Percentiles rank a stretch among this genome's conserved stretches.
phyloP scores from a whole-genome alignment of 805 yeast species.

The Saturnispora besseyi region DNA sequence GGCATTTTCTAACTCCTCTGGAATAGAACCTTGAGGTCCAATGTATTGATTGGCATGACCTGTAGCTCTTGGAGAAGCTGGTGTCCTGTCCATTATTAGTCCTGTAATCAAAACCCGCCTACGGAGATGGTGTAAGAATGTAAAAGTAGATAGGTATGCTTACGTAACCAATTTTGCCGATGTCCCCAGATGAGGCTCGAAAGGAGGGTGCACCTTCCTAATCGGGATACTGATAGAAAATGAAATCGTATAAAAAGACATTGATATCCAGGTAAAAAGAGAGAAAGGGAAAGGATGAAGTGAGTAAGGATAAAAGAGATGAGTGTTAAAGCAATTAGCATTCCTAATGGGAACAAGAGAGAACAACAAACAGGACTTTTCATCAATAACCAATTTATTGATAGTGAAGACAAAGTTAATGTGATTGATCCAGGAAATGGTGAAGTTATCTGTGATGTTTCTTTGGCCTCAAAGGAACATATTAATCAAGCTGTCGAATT shows the following conservation, averaged over 20 bases:
- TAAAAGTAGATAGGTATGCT: not conserved
- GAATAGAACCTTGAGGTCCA: constrained; percentile 2
- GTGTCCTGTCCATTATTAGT: not conserved
- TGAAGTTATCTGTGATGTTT: constrained; percentile 40
- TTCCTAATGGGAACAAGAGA: constrained; percentile 48
- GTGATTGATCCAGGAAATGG: constrained; percentile 52
- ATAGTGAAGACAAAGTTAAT: constrained; percentile 38
- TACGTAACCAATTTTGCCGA: not conserved
- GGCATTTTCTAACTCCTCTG: constrained; percentile 8
- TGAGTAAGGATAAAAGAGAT: not conserved
- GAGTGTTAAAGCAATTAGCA: constrained; percentile 13
- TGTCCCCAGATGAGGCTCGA: not conserved
- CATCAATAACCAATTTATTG: constrained; percentile 75
- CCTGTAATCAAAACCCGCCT: not conserved
- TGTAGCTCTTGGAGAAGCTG: not conserved
- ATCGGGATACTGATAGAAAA: not conserved
- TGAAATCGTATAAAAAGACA: not conserved
- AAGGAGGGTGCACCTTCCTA: not conserved
- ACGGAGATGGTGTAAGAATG: not conserved
- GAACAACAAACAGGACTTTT: constrained; percentile 77
- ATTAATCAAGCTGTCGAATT: constrained; percentile 45
- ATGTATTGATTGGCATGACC: not conserved
- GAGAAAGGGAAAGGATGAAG: not conserved
- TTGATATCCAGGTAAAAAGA: not conserved
- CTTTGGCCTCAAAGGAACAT: constrained; percentile 42